A percentile compares a stretch with the other conserved stretches of the same genome.
phyloP scores from a whole-genome alignment of 176 grass and related monocot genomes.

The Luzula sylvatica region DNA sequence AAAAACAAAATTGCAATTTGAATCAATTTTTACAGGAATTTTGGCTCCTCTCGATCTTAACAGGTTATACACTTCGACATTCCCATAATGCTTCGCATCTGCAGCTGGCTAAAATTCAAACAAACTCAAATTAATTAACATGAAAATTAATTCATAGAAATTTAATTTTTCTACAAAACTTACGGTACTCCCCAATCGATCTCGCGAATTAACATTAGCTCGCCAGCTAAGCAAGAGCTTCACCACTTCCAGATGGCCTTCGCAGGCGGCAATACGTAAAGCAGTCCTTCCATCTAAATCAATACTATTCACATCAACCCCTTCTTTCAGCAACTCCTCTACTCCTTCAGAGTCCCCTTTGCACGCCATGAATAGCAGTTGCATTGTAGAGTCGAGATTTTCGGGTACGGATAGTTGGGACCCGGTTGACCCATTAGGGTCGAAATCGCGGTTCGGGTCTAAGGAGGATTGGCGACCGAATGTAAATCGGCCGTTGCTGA shows the following conservation, averaged over 20 bases:
- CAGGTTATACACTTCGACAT: conserved; percentile 68
- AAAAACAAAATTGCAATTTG: background rate
- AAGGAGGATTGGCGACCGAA: conserved; percentile 86
- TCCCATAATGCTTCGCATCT: conserved; percentile 77
- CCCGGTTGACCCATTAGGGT: conserved; percentile 1
- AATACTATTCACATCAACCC: conserved; percentile 91
- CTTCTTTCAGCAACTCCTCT: conserved; percentile 56
- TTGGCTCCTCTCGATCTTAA: conserved; percentile 87
- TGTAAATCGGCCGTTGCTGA: conserved; percentile 33
- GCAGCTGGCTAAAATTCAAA: conserved; percentile 61
- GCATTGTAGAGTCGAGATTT: conserved; percentile 87
- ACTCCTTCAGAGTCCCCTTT: conserved; percentile 59
- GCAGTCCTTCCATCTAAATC: conserved; percentile 93
- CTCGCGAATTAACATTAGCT: conserved; percentile 82
- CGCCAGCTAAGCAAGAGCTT: conserved; percentile 66
- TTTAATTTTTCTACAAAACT: background rate
- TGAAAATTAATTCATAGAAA: background rate
- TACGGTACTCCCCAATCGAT: conserved; percentile 93
- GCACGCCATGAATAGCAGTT: conserved; percentile 80
- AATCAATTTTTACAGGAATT: conserved; percentile 43
- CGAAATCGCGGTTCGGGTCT: conserved; percentile 50
- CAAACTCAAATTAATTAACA: conserved; percentile 1
- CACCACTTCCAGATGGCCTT: conserved; percentile 67
- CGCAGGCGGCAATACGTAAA: conserved; percentile 79
- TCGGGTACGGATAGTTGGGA: conserved; percentile 54